Conservation (phyloP, 2,329 filamentous ascomycete genomes). For the Fusarium liriodendri region DNA sequence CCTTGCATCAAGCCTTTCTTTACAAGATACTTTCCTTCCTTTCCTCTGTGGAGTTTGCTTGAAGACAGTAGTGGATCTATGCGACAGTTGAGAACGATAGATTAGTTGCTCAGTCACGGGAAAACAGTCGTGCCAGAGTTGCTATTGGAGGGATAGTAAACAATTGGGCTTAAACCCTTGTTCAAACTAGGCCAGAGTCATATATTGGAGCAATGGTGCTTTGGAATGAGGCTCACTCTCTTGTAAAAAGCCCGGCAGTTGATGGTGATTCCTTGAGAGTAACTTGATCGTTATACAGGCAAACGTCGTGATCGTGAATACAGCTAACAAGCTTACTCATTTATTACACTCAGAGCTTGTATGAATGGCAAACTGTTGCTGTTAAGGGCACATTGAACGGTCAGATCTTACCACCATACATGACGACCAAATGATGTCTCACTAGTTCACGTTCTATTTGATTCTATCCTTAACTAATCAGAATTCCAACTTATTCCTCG, state of each 20-base stretch:
- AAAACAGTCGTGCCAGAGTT: background rate
- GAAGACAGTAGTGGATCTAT: background rate
- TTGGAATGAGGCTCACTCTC: background rate
- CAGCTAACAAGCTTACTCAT: background rate
- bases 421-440: background rate
- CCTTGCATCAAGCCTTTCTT: conserved; percentile 15
- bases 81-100: background rate
- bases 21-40: background rate
- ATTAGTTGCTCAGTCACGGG: background rate
- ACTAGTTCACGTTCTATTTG: background rate
- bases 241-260: background rate
- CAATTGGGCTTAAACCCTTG: background rate
- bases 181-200: background rate
- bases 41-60: background rate
- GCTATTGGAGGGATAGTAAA: background rate
- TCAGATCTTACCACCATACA: background rate
- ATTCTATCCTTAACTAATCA: background rate
- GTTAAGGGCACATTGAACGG: background rate
- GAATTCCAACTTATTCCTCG: conserved; percentile 19
- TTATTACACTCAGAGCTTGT: background rate
- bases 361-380: background rate
- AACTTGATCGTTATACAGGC: no score
- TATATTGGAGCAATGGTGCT: background rate
- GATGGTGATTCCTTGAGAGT: background rate
- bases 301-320: no score